These are phyloP conservation scores for Podaxis rugospora DNA, from an alignment of 768 basidiomycete genomes.

Conservation along the genomic window DNA sequence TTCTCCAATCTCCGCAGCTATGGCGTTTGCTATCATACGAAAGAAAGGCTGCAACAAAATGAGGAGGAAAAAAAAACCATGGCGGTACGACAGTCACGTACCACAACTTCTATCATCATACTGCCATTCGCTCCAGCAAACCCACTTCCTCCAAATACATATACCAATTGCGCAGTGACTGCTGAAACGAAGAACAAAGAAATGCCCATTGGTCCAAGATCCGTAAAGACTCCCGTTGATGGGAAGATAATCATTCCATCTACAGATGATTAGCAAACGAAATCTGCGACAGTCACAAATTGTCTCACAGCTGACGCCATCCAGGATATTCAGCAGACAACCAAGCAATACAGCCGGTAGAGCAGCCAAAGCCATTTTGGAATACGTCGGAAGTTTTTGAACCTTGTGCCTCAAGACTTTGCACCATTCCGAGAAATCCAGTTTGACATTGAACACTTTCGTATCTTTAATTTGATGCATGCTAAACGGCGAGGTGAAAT, in stretches of 20 bases:
- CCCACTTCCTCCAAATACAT: slow-evolving; percentile 80
- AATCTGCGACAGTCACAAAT: slow-evolving; percentile 12
- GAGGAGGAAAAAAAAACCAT: not conserved
- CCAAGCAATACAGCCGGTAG: slow-evolving; percentile 88
- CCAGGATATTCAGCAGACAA: slow-evolving; percentile 81
- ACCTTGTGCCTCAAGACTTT: slow-evolving; percentile 6
- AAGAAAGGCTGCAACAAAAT: slow-evolving; percentile 73
- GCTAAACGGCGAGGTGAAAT: not conserved
- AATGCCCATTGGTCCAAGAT: slow-evolving; percentile 84
- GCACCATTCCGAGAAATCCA: slow-evolving; percentile 4
- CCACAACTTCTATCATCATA: slow-evolving; percentile 99
- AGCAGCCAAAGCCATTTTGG: slow-evolving; percentile 32
- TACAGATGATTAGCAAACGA: slow-evolving; percentile 19
- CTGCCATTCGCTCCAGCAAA: slow-evolving; percentile 90
- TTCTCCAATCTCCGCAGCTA: slow-evolving; percentile 68
- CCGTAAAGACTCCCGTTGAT: slow-evolving; percentile 69
- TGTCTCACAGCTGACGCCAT: slow-evolving; percentile 82
- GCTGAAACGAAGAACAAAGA: slow-evolving; percentile 94
- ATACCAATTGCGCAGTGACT: slow-evolving; percentile 77
- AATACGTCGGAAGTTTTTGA: slow-evolving; percentile 16
- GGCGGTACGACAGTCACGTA: slow-evolving; percentile 32
- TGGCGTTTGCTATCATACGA: slow-evolving; percentile 81
- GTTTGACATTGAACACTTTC: not conserved
- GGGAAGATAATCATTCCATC: slow-evolving; percentile 98
- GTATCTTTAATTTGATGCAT: not conserved